These are phyloP conservation scores for Gossypium schwendimanii DNA, from an alignment of 441 rosid genomes.

Conservation along the genomic window DNA sequence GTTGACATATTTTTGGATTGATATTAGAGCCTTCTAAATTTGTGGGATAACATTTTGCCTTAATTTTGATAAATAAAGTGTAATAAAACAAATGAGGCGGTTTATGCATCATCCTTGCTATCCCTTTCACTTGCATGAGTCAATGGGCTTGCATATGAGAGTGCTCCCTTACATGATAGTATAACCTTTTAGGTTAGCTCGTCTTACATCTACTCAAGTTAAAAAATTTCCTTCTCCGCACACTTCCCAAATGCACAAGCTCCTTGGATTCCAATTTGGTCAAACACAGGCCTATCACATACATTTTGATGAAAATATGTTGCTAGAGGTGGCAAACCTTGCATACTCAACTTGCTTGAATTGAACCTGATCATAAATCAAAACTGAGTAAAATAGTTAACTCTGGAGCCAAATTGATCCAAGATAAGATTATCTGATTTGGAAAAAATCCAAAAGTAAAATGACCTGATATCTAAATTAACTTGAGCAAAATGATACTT, in stretches of 20 bases:
- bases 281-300: neutral
- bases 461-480: neutral
- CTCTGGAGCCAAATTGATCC: neutral
- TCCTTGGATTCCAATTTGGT: neutral
- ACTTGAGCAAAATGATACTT: too few species aligned
- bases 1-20: neutral
- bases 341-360: neutral
- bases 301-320: neutral
- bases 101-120: neutral
- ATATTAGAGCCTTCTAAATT: neutral
- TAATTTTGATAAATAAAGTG: conserved; percentile 5
- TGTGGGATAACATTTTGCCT: neutral
- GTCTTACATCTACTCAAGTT: neutral
- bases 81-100: neutral
- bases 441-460: neutral
- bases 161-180: neutral
- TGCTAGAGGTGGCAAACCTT: neutral
- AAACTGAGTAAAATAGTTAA: neutral
- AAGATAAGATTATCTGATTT: too few species aligned
- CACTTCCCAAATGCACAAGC: neutral
- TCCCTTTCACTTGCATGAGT: neutral
- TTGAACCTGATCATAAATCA: neutral
- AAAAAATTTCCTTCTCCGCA: neutral
- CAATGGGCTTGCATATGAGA: neutral
- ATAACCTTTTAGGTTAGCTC: neutral